Base-by-base conservation (phyloP, 148 eudicot species). In the Hydrangea macrophylla region DNA sequence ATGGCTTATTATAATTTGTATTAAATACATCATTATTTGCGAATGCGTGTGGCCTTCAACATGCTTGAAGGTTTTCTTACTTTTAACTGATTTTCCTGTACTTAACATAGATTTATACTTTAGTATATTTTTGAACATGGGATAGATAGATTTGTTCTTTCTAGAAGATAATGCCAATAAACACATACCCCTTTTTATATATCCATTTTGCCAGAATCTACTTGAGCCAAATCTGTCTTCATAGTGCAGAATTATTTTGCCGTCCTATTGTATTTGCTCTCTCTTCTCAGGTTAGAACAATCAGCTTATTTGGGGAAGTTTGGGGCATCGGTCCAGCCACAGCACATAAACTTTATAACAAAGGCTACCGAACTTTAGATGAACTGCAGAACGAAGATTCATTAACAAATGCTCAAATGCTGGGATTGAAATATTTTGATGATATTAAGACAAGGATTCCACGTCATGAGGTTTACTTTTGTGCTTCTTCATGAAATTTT, bases 301-400 rank as follows among this genome's bases (percentile, higher is more conserved):
- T 94, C 62, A 84, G 88, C 55, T 78, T 90, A 59, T 94, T 90
- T 80, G 97, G 96, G 60, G 96, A 88, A 74, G 88, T 94, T 67
- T 94, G 99, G 99, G 99, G 99, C 12, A 71, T 94, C 70, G 99
- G 99, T 73, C 93, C 99, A 44, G 86, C 99, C 40, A 94, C 99
- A 57, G 97, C 97, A 22, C 65, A 79, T 65, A 90, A 94, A 79
- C 85, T 94, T 44, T 94, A 86, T 69, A 97, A 94, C 33, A 94
- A 87, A 83, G 99, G 99, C 58, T 74, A 91, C 64, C 81, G 88
- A 45, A 82, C 86, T 42, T 79, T 94, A 56, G 88, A 91, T 75
- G 96, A 94, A 79, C 81, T 94, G 67, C 70, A 81, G 76, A 78
- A 74, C 30, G 97, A 91, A 33, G 84, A 79, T 37, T 86, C 97